These are phyloP conservation scores for Lactarius trivialis DNA, from an alignment of 768 basidiomycete species.

Conservation along the genomic window DNA sequence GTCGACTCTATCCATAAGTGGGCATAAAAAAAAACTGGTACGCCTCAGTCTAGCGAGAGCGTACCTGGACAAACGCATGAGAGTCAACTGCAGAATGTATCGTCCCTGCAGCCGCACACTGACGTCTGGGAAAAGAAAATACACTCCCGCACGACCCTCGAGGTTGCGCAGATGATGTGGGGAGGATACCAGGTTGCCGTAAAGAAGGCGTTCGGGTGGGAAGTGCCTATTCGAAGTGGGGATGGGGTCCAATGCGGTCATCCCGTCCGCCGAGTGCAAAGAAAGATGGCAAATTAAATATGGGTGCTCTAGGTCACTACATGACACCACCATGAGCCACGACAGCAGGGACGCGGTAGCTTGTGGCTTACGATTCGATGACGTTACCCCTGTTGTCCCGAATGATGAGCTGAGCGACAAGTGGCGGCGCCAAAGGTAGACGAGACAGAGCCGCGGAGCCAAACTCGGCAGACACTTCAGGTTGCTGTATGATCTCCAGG, in stretches of 20 bases:
- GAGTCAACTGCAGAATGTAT: conserved; percentile 66
- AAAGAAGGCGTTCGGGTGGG: conserved; percentile 55
- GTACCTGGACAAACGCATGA: conserved; percentile 72
- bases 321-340: conserved; percentile 7
- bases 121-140: conserved; percentile 88
- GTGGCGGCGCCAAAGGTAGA: conserved; percentile 76
- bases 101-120: conserved; percentile 73
- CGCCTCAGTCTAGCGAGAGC: conserved; percentile 25
- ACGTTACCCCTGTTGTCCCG: conserved; percentile 64
- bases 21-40: conserved; percentile 27
- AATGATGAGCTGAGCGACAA: conserved; percentile 73
- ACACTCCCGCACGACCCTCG: conserved; percentile 73
- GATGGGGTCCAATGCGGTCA: conserved; percentile 56
- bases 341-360: conserved; percentile 20
- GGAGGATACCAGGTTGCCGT: conserved; percentile 81
- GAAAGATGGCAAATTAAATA: conserved; percentile 84
- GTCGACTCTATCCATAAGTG: conserved; percentile 42
- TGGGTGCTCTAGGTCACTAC: conserved; percentile 76
- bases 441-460: conserved; percentile 67
- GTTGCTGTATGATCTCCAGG: conserved; percentile 82
- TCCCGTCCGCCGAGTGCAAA: conserved; percentile 64
- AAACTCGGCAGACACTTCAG: conserved; percentile 76
- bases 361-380: conserved; percentile 66
- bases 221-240: conserved; percentile 44
- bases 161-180: conserved; percentile 75